Evolutionary conservation across 768 basidiomycete genomes (phyloP).

Genomic region (Pleurotus ostreatus): DNA sequence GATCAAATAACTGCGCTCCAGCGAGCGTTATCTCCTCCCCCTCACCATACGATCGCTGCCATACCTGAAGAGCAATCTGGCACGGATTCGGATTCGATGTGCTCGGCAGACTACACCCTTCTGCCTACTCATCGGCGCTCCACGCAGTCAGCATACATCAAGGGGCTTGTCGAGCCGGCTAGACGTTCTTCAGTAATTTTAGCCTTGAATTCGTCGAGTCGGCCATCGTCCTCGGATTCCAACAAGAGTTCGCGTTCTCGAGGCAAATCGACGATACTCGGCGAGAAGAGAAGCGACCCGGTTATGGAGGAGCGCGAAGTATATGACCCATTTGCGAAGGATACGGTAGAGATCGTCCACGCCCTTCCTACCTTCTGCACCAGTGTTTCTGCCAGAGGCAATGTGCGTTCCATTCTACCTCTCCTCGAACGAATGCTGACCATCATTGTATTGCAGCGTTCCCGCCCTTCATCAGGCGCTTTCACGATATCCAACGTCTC

Average conservation of each 20-base stretch:
- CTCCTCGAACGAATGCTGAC: not conserved
- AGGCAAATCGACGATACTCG: not conserved
- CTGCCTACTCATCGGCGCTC: not conserved
- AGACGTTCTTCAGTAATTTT: not conserved
- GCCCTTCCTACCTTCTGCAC: slow-evolving; percentile 1
- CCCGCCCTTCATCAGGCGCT: not conserved
- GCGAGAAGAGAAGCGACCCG: not conserved
- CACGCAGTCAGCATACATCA: not conserved
- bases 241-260: not conserved
- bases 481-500: slow-evolving; percentile 6
- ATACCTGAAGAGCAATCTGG: not conserved
- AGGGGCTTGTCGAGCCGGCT: not conserved
- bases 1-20: slow-evolving; percentile 6
- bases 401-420: not conserved
- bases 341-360: slow-evolving; percentile 4
- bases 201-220: not conserved
- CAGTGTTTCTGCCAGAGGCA: not conserved
- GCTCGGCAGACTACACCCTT: not conserved
- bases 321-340: not conserved
- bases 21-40: not conserved
- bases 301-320: not conserved
- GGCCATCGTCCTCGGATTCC: slow-evolving; percentile 1
- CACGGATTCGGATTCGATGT: not conserved
- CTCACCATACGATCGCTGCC: not conserved
- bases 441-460: not conserved